Evolutionary conservation across 75 land plant species (phyloP), one percentile per base, ranked within the genome.

Genomic region (Chamaecyparis obtusa): DNA sequence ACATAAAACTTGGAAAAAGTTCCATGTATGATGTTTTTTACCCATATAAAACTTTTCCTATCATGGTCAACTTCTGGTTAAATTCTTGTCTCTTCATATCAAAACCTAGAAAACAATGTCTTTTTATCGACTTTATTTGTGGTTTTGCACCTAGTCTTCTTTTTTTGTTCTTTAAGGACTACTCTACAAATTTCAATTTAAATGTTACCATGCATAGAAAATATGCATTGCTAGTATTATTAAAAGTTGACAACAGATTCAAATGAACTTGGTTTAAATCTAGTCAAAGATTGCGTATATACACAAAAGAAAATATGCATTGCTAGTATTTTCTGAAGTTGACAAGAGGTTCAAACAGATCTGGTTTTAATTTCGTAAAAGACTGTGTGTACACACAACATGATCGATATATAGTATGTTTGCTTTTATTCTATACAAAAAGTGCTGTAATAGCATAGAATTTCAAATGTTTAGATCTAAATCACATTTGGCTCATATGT

Each of bases 401-500:
- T 33, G 30, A n/a, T 27, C 27, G 30, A 43, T 81, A 27, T 81
- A 9, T 4, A 43, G 32, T 24, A 44, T 81, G 32, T 43, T 78
- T 46, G 51, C 48, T 8, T 2, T 11, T 44, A 81, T 43, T 44
- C 32, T 81, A 83, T 56, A 17, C 21, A 2, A 33, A 64, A 67
- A 39, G 13, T 35, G 11, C 32, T 54, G 10, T 0, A 11, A 83
- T 43, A 8, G 79, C 36, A 19, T 57, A 55, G 15, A 54, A 13
- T 51, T 19, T 5, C 37, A 54, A 8, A 21, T 44, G 36, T 33
- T 36, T 54, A 67, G 79, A 76, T 74, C n/a, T 64, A 64, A 64
- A 64, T 21, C 69, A 64, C 24, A 43, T 33, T 71, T 64, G 84
- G 39, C 21, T 69, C 11, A 27, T 87, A 19, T 87, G 55, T 87